Evolutionary conservation across 1,284 basidiomycete genomes (phyloP).

Genomic region (Golubevia sp.): DNA sequence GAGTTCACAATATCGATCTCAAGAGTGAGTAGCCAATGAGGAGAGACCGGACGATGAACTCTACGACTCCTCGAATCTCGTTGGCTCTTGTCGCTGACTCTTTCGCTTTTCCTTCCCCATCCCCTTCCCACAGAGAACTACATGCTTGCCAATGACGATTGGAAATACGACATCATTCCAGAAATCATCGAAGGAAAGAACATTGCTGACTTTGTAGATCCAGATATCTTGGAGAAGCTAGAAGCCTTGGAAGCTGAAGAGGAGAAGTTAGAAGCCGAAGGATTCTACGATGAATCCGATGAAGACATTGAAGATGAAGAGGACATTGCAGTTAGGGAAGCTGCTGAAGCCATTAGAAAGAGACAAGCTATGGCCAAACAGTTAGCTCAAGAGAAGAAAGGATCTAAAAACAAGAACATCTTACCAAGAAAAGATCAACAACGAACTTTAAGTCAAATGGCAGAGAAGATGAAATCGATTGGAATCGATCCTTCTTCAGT

Average conservation of each 20-base stretch:
- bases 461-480: slow-evolving; percentile 48
- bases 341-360: slow-evolving; percentile 45
- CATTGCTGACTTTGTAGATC: slow-evolving; percentile 61
- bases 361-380: slow-evolving; percentile 47
- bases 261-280: slow-evolving; percentile 57
- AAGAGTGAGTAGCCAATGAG: slow-evolving; percentile 33
- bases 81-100: neutral
- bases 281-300: slow-evolving; percentile 59
- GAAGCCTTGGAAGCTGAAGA: slow-evolving; percentile 58
- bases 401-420: slow-evolving; percentile 33
- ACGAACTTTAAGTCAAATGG: slow-evolving; percentile 52
- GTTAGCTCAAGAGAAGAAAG: slow-evolving; percentile 42
- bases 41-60: too few species aligned
- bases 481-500: slow-evolving; percentile 59
- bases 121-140: slow-evolving; percentile 40
- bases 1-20: slow-evolving; percentile 58
- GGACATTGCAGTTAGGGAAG: slow-evolving; percentile 35
- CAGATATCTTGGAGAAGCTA: slow-evolving; percentile 54
- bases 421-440: slow-evolving; percentile 56
- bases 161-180: slow-evolving; percentile 61
- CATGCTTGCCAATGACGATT: slow-evolving; percentile 55
- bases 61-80: slow-evolving; percentile 6
- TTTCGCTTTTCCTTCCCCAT: neutral
- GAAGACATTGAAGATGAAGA: slow-evolving; percentile 53
- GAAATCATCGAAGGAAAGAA: slow-evolving; percentile 61